Percentiles rank a stretch among this genome's conserved stretches.
phyloP scores from a whole-genome alignment of 306 rosid genomes.

The Pyrus communis region DNA sequence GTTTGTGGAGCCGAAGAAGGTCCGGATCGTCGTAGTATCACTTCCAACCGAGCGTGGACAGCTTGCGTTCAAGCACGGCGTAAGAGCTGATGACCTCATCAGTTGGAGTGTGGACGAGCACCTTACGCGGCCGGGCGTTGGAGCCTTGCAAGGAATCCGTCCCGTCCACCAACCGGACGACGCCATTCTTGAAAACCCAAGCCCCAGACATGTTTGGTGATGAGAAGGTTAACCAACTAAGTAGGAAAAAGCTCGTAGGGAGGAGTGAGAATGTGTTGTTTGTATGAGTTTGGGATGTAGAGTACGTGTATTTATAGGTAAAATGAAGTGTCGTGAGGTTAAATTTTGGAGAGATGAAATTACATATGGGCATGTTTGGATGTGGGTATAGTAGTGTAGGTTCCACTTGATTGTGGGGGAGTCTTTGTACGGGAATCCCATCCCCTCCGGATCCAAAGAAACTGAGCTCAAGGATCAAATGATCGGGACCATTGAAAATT shows the following conservation, averaged over 20 bases:
- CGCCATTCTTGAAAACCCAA: conserved; percentile 91
- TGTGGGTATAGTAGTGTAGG: conserved; percentile 17
- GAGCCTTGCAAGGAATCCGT: conserved; percentile 30
- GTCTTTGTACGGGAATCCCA: not conserved
- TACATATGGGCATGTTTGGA: conserved; percentile 1
- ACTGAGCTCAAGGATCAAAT: too few relatives aligned
- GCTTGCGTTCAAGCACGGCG: conserved; percentile 45
- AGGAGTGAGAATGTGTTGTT: not conserved
- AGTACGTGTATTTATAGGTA: not conserved
- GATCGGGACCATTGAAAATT: too few relatives aligned
- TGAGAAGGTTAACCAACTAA: not conserved
- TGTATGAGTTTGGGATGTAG: not conserved
- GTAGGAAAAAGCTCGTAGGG: not conserved
- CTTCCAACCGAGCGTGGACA: conserved; percentile 72
- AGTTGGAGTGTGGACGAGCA: conserved; percentile 55
- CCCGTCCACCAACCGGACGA: conserved; percentile 71
- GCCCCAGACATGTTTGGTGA: conserved; percentile 58
- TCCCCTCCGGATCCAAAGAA: too few relatives aligned
- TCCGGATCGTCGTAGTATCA: conserved; percentile 84
- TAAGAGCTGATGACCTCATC: conserved; percentile 63
- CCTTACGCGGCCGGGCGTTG: conserved; percentile 36
- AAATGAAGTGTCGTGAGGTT: not conserved
- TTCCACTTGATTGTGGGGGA: not conserved
- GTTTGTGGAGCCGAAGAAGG: conserved; percentile 76
- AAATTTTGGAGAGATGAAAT: not conserved